These are phyloP conservation scores for Eremochloa ophiuroides DNA, from an alignment of 176 grass and related monocot genomes.

Conservation along the genomic window DNA sequence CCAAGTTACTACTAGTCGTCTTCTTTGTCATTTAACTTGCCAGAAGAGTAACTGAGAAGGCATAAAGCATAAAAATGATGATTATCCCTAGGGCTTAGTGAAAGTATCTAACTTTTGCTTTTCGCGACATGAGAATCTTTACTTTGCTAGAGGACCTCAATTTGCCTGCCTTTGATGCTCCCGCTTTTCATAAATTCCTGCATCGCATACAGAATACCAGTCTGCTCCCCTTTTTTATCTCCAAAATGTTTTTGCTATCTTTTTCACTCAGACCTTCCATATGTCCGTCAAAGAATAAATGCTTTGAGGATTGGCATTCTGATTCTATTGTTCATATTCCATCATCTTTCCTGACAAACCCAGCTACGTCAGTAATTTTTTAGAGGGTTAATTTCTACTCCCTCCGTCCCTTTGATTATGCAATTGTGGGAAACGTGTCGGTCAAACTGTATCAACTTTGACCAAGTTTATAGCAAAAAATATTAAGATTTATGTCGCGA, in stretches of 20 bases:
- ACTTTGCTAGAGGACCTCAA: conserved; percentile 40
- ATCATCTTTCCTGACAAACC: not conserved
- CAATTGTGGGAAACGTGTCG: no score
- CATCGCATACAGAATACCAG: not conserved
- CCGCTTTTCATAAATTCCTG: conserved; percentile 37
- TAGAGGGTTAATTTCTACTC: not conserved
- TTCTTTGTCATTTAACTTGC: not conserved
- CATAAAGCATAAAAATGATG: conserved; percentile 22
- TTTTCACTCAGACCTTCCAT: conserved; percentile 16
- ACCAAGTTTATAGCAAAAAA: no score
- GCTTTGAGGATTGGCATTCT: conserved; percentile 28
- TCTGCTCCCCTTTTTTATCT: not conserved
- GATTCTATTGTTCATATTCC: conserved; percentile 40
- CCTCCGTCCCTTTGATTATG: no score
- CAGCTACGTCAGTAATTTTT: not conserved
- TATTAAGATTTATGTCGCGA: no score
- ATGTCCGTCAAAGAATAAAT: conserved; percentile 44
- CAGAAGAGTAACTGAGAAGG: conserved; percentile 18
- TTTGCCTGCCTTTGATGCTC: conserved; percentile 35
- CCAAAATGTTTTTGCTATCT: not conserved
- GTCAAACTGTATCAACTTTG: no score
- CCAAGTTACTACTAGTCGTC: not conserved
- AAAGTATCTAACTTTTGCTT: conserved; percentile 38
- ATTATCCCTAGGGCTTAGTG: conserved; percentile 15
- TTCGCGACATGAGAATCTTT: conserved; percentile 32